phyloP scores from a whole-genome alignment of 768 basidiomycete genomes.

The Leccinum barrowsii region DNA sequence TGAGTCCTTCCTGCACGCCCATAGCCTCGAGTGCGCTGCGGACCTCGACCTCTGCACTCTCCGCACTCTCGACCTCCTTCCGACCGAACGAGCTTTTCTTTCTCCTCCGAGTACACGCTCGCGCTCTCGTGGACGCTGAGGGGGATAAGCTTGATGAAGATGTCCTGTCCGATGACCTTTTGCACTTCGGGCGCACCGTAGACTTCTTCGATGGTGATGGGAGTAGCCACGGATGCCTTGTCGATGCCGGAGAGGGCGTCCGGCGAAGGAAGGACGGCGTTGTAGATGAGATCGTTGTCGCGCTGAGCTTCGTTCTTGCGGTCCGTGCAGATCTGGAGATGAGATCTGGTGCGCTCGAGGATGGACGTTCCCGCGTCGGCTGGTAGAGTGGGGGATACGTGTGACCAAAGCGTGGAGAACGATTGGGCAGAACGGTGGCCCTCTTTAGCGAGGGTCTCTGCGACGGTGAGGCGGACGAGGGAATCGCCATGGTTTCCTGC shows the following conservation, averaged over 20 bases:
- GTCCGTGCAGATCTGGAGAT: constrained; percentile 73
- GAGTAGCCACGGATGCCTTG: constrained; percentile 74
- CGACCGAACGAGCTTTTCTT: constrained; percentile 83
- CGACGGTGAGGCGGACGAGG: constrained; percentile 71
- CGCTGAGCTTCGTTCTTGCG: constrained; percentile 70
- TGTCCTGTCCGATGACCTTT: constrained; percentile 88
- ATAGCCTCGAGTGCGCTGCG: constrained; percentile 77
- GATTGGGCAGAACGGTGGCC: constrained; percentile 63
- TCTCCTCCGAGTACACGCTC: constrained; percentile 96
- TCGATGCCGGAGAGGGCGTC: constrained; percentile 82
- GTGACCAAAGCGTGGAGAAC: constrained; percentile 70
- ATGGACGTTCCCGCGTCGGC: constrained; percentile 81
- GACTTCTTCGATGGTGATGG: constrained; percentile 92
- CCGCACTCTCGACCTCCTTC: constrained; percentile 83
- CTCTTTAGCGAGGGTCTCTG: constrained; percentile 82
- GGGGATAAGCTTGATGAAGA: constrained; percentile 85
- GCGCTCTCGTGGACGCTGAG: constrained; percentile 95
- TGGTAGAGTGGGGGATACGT: constrained; percentile 78
- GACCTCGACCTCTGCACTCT: constrained; percentile 77
- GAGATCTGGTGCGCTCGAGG: constrained; percentile 79
- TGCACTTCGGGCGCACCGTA: constrained; percentile 90
- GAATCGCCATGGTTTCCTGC: constrained; percentile 83
- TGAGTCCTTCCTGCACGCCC: constrained; percentile 69
- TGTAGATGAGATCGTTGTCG: constrained; percentile 98
- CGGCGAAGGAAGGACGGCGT: constrained; percentile 76